Conservation (phyloP, 2,329 filamentous ascomycete species). For the Ophiocordyceps polyrhachis-furcata region DNA sequence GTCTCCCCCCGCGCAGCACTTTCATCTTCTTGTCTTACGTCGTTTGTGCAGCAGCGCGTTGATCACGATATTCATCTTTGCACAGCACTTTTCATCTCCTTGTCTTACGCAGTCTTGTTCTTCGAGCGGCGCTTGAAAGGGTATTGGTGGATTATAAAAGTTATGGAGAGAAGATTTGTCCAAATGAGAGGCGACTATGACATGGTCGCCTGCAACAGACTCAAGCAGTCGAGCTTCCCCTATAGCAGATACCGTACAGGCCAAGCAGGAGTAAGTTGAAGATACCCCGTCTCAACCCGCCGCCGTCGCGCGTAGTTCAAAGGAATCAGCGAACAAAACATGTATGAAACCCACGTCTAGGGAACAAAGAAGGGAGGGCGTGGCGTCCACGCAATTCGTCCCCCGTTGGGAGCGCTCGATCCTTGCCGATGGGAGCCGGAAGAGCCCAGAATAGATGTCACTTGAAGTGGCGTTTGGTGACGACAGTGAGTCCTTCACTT, state of each 20-base stretch:
- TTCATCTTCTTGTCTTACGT: background rate
- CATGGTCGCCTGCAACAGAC: background rate
- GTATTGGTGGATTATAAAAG: background rate
- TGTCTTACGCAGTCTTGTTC: background rate
- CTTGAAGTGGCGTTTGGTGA: background rate
- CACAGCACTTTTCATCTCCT: background rate
- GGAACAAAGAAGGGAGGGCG: background rate
- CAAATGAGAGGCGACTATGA: background rate
- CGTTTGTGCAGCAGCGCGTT: background rate
- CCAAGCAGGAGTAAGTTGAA: no score
- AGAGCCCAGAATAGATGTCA: background rate
- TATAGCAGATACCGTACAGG: no score
- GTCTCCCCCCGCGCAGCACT: no score
- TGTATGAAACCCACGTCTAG: background rate
- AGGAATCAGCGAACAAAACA: background rate
- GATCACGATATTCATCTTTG: no score
- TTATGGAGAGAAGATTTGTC: background rate
- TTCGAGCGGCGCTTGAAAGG: background rate
- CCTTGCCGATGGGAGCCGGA: background rate
- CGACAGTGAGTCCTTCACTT: constrained; percentile 1
- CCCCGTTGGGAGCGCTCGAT: background rate
- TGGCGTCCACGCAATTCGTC: background rate
- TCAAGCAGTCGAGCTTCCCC: background rate
- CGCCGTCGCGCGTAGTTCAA: background rate
- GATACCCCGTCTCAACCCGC: background rate